Evolutionary conservation across 2,329 filamentous ascomycete species (phyloP).

Genomic region (Fusarium udum): DNA sequence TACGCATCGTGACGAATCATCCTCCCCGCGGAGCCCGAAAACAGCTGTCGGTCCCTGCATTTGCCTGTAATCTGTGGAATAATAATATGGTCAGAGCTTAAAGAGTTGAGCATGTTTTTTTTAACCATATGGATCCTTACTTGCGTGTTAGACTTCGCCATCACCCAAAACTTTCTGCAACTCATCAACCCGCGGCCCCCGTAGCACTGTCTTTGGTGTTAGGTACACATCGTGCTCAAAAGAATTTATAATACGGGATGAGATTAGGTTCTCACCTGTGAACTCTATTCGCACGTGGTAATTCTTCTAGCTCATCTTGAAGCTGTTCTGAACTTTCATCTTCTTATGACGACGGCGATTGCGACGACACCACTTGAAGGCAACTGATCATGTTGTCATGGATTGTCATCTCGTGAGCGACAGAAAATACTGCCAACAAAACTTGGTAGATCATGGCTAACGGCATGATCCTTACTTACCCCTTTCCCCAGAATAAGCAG

Average conservation of each 20-base stretch:
- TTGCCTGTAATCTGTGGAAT: too few relatives aligned
- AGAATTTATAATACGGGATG: too few relatives aligned
- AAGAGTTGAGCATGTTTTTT: not conserved
- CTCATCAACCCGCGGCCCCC: not conserved
- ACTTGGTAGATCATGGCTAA: not conserved
- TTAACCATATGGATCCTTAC: not conserved
- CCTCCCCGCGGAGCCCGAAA: not conserved
- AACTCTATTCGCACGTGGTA: not conserved
- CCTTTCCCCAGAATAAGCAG: not conserved
- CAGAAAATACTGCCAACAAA: too few relatives aligned
- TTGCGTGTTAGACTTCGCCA: too few relatives aligned
- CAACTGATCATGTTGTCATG: not conserved
- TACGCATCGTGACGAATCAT: not conserved
- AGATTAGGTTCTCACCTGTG: not conserved
- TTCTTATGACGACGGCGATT: not conserved
- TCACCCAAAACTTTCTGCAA: not conserved
- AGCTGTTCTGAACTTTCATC: not conserved
- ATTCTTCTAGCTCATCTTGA: not conserved
- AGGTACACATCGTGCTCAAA: accelerated
- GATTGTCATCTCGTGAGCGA: not conserved
- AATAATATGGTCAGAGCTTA: too few relatives aligned
- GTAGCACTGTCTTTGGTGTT: accelerated
- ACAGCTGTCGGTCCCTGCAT: too few relatives aligned
- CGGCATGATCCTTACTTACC: too few relatives aligned
- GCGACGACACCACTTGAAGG: too few relatives aligned